phyloP scores from a whole-genome alignment of 306 rosid genomes.

The Cercis canadensis region DNA sequence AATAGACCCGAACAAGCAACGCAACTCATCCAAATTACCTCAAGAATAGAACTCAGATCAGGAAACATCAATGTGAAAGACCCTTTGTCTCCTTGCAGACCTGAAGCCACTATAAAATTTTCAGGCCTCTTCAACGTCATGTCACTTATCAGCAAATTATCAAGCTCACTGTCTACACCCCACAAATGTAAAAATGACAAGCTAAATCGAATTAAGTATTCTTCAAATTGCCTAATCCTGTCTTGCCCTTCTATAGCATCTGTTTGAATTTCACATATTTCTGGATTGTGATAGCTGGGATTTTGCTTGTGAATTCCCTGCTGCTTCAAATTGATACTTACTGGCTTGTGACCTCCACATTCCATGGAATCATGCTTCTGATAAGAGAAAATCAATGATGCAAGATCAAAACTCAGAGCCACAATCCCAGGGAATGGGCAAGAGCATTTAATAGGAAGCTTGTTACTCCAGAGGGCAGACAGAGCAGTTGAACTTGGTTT shows the following conservation, averaged over 20 bases:
- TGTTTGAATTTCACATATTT: conserved; percentile 30
- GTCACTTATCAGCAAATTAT: conserved; percentile 74
- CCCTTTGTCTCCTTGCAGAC: conserved; percentile 94
- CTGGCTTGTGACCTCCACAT: conserved; percentile 43
- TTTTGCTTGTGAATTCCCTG: conserved; percentile 60
- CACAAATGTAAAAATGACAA: conserved; percentile 89
- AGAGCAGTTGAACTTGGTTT: conserved; percentile 43
- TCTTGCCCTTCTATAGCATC: conserved; percentile 54
- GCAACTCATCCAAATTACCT: conserved; percentile 63
- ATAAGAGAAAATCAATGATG: conserved; percentile 65
- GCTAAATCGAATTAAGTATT: conserved; percentile 78
- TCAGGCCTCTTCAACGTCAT: conserved; percentile 86
- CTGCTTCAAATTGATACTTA: conserved; percentile 52
- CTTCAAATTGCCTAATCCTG: conserved; percentile 72
- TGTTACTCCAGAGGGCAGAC: conserved; percentile 50
- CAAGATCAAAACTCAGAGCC: conserved; percentile 83
- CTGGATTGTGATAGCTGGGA: conserved; percentile 50
- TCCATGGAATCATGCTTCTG: conserved; percentile 52
- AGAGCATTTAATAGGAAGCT: conserved; percentile 76
- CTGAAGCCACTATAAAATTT: conserved; percentile 75
- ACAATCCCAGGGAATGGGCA: conserved; percentile 92
- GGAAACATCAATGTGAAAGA: conserved; percentile 93
- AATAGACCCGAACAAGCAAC: conserved; percentile 45
- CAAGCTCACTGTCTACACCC: conserved; percentile 79
- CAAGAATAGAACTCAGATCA: conserved; percentile 67